Evolutionary conservation across 2,329 filamentous ascomycete genomes (phyloP).

Genomic region (Furcasterigmium sp.): DNA sequence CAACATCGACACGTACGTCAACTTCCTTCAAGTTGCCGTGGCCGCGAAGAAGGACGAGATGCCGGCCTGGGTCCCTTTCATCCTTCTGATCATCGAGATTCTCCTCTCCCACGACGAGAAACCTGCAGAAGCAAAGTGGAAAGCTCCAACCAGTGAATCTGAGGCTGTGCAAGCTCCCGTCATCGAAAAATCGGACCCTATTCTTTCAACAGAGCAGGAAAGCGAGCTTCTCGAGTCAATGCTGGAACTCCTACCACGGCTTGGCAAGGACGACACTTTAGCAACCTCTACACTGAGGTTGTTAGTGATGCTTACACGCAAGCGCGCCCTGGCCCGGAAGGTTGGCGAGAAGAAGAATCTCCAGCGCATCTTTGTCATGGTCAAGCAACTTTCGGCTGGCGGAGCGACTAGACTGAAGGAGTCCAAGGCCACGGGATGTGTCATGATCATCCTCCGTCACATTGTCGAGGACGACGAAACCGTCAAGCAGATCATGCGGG

Average conservation of each 20-base stretch:
- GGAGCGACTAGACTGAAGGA: slow-evolving; percentile 68
- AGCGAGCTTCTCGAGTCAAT: slow-evolving; percentile 67
- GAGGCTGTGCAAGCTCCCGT: slow-evolving; percentile 47
- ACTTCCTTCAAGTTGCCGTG: slow-evolving; percentile 68
- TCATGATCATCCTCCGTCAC: slow-evolving; percentile 85
- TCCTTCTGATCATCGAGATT: slow-evolving; percentile 85
- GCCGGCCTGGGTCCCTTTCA: slow-evolving; percentile 89
- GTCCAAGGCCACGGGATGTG: slow-evolving; percentile 49
- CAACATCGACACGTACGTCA: slow-evolving; percentile 69
- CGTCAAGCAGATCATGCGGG: slow-evolving; percentile 85
- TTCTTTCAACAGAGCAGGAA: slow-evolving; percentile 60
- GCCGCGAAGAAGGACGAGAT: slow-evolving; percentile 68
- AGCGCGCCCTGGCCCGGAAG: slow-evolving; percentile 65
- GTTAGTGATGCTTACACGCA: slow-evolving; percentile 81
- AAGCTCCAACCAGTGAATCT: slow-evolving; percentile 43
- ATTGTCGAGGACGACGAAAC: slow-evolving; percentile 92
- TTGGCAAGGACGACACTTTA: slow-evolving; percentile 82
- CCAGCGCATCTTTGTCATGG: slow-evolving; percentile 88
- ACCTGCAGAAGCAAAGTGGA: slow-evolving; percentile 71
- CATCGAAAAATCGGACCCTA: slow-evolving; percentile 53
- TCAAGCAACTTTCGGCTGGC: slow-evolving; percentile 80
- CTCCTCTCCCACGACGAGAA: slow-evolving; percentile 86
- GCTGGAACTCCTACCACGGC: slow-evolving; percentile 76
- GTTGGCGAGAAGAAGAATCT: slow-evolving; percentile 87
- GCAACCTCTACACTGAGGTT: slow-evolving; percentile 80